Evolutionary conservation across 208 protist species (phyloP), one percentile per base, ranked within the genome.

Genomic region (Herpetomonas tarakana): DNA sequence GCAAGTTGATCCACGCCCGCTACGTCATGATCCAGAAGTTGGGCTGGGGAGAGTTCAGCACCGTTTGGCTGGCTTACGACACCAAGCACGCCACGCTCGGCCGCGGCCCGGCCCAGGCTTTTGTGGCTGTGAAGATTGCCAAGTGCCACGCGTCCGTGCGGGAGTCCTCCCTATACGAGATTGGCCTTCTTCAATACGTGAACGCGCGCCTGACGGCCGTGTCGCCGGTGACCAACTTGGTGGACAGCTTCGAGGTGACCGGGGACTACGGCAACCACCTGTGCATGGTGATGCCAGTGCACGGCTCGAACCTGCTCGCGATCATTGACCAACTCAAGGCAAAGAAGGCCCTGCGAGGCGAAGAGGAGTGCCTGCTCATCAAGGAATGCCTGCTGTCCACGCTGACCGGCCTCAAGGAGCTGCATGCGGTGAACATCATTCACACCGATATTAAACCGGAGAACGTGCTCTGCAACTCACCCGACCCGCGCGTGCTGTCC

Each of bases 401-500:
- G 0, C 78, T 97, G 52, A 27, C 75, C 31, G 84, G 78, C 18
- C 77, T 96, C 27, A 49, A 71, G n/a, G 77, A 81, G 45, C 72
- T 97, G 30, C 76, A 89, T 51, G 49, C 63, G 30, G 46, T 87
- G 26, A 78, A 93, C 62, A 74, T 97, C 21, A 74, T 97, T 50
- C 92, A 97, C 78, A 96, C 92, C 12, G 92, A 97, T 70, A 86
- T 97, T 46, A 97, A 97, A 59, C 91, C 91, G 4, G 91, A 95
- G 70, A 97, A 95, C 57, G 74, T 95, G 46, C 71, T 97, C 50
- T 91, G 69, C 64, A 76, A 71, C 30, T 61, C 67, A 14, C 76
- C 85, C 31, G 86, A 93, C 63, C 76, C 71, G 24, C 81, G 74
- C 57, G 68, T 95, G 50, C 30, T 88, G 21, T 38, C 31, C 2